Evolutionary conservation across 2,329 filamentous ascomycete genomes (phyloP), one percentile per base, ranked within the genome.

Genomic region (Cordyceps sp.): DNA sequence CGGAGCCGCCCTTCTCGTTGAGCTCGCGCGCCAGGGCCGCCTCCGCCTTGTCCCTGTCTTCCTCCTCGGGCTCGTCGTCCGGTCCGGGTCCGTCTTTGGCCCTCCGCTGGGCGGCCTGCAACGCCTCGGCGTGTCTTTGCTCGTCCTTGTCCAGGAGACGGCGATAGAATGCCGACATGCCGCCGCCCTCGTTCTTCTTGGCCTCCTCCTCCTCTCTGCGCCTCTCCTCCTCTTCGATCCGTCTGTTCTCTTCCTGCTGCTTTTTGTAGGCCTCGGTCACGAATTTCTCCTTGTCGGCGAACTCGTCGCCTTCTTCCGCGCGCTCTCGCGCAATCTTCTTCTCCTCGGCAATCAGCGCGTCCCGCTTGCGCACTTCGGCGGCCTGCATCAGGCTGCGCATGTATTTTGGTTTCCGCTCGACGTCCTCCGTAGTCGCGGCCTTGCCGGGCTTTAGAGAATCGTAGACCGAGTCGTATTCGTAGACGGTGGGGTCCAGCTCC

Each of bases 381-480:
- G 81, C 76, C 27, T 73, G 71, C 32, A 85, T 59, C 19, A 92
- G 58, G 35, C 69, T 77, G 42, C 66, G 68, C 73, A 90, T 86
- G 56, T 90, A 90, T 44, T 80, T 82, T 2, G 82, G 78, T 42
- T 73, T 73, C 26, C 73, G 63, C 45, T 77, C 69, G 33, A 61
- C 60, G 28, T 61, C 60, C 29, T 61, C 59, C 6, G 63, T 64
- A 5, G 59, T 61, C 36, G 66, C 66, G 42, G 71, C 67, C 37
- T 74, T 70, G 36, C 73, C 65, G 13, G 72, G 69, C 41, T 82
- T 78, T 26, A 88, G 62, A 1, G 77, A 78, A 43, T 88, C 81
- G 56, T 84, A 86, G 16, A 83, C 79, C 2, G 68, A 69, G 50
- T 92, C 83, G 57, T 90, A 92, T 55, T 90, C 82, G 60, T 86